Percentiles rank a stretch among this genome's conserved stretches.
phyloP scores from a whole-genome alignment of 768 basidiomycete genomes.

The Pholiota conissans region DNA sequence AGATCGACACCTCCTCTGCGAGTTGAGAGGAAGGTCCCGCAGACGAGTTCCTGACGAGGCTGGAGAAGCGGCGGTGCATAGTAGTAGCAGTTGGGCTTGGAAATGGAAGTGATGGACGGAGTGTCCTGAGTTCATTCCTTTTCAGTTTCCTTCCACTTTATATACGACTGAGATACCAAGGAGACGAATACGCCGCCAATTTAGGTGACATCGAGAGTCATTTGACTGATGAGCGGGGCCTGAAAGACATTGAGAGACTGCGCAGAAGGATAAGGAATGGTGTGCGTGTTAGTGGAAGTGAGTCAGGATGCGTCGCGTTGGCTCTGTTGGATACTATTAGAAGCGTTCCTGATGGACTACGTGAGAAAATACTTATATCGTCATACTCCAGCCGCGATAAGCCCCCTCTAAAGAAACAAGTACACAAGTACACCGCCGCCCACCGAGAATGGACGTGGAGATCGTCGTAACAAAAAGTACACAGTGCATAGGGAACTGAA shows the following conservation, averaged over 20 bases:
- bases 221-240: background rate
- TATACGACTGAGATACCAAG: background rate
- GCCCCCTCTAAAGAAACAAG: no score
- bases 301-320: background rate
- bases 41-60: constrained; percentile 21
- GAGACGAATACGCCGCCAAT: background rate
- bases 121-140: no score
- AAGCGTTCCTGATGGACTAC: background rate
- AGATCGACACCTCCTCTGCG: constrained; percentile 12
- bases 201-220: background rate
- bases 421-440: no score
- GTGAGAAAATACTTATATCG: background rate
- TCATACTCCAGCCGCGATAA: no score
- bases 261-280: background rate
- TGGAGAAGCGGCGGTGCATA: constrained; percentile 29
- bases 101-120: no score
- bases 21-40: constrained; percentile 13
- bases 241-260: background rate
- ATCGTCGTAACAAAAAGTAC: no score
- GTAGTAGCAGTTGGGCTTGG: background rate
- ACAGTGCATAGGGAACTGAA: no score
- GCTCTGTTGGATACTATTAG: background rate
- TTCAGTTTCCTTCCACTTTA: background rate
- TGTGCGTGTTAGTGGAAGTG: background rate
- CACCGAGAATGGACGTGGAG: no score